Evolutionary conservation across 495 filamentous ascomycete species (phyloP).

Genomic region (Aspergillus kassunensis): DNA sequence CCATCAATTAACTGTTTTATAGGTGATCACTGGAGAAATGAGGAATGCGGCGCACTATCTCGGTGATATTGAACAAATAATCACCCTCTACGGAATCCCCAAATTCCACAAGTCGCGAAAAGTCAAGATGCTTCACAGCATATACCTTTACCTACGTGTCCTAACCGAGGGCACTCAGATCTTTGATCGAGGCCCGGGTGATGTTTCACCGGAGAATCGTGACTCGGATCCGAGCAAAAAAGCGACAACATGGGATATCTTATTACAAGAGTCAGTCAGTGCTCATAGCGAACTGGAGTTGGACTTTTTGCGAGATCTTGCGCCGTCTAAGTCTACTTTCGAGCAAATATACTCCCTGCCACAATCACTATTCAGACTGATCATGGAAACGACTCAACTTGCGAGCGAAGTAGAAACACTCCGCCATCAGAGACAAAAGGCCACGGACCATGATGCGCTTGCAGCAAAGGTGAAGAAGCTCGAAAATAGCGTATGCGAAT

Average conservation of each 20-base stretch:
- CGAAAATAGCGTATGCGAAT: constrained; percentile 5
- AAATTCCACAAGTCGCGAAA: constrained; percentile 12
- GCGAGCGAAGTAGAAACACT: neutral
- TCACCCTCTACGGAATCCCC: constrained; percentile 5
- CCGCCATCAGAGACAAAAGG: neutral
- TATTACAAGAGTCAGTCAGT: neutral
- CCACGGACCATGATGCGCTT: constrained; percentile 1
- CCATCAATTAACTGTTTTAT: neutral
- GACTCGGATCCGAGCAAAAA: neutral
- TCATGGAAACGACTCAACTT: constrained; percentile 6
- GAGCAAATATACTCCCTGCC: constrained; percentile 8
- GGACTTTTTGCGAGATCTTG: constrained; percentile 6
- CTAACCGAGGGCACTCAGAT: constrained; percentile 6
- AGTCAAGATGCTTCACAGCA: constrained; percentile 19
- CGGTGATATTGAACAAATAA: constrained; percentile 7
- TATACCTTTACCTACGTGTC: constrained; percentile 16
- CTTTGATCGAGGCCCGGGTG: neutral
- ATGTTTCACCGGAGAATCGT: neutral
- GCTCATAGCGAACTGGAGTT: neutral
- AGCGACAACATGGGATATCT: neutral
- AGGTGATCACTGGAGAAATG: constrained; percentile 9
- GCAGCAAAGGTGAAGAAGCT: constrained; percentile 1
- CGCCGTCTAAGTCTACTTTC: constrained; percentile 5
- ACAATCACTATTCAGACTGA: constrained; percentile 8
- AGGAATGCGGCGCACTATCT: constrained; percentile 7